Percentiles rank a stretch among this genome's conserved stretches.
Conservation (phyloP, 805 yeast species). For the Candida methanosorbosa region DNA sequence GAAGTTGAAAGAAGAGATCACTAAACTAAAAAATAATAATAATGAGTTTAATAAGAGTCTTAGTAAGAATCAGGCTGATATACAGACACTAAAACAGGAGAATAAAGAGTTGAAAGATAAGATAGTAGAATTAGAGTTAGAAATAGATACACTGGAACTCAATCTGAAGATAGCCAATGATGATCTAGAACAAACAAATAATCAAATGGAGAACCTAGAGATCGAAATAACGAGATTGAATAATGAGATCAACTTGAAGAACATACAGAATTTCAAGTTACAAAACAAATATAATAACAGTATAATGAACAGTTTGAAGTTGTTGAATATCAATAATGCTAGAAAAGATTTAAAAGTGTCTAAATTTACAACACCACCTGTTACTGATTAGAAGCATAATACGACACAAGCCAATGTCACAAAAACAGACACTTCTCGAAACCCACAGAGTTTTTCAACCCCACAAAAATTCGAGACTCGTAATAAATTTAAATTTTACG, state of each 20-base stretch:
- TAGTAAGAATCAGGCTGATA: no score
- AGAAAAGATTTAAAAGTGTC: background rate
- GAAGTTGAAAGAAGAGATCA: slow-evolving; percentile 18
- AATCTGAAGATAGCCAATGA: background rate
- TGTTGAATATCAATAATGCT: background rate
- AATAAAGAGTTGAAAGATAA: slow-evolving; percentile 9
- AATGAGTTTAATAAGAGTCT: slow-evolving; percentile 1
- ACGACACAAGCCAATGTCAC: no score
- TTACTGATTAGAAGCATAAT: no score
- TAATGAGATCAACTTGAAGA: background rate
- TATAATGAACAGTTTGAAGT: background rate
- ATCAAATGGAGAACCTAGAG: background rate
- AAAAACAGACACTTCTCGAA: no score
- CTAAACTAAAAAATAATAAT: slow-evolving; percentile 8
- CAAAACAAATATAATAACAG: background rate
- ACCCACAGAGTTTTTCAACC: no score
- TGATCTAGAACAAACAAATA: background rate
- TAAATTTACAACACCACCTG: background rate
- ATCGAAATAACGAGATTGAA: background rate
- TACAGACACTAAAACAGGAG: no score
- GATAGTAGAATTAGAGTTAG: background rate
- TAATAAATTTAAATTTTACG: no score
- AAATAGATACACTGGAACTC: background rate
- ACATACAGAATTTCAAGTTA: background rate
- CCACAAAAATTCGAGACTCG: no score